Percentiles rank a stretch among this genome's conserved stretches.
phyloP scores from a whole-genome alignment of 257 asterid genomes.

The Prunella vulgaris region DNA sequence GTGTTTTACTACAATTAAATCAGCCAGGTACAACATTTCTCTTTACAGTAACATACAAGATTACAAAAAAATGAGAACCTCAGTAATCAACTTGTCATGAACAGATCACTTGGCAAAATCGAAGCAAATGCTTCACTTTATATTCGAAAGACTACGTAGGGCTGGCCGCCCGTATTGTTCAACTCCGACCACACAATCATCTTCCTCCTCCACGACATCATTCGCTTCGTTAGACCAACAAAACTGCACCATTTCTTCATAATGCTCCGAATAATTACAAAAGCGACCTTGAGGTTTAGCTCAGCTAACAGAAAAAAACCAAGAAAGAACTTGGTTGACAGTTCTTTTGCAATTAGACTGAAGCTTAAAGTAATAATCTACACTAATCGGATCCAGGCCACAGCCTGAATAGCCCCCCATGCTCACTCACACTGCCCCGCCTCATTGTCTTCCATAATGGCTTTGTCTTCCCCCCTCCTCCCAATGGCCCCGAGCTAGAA shows the following conservation, averaged over 20 bases:
- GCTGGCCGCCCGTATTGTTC: too few species aligned
- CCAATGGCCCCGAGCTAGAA: constrained; percentile 76
- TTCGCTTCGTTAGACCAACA: neutral
- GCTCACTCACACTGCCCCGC: constrained; percentile 75
- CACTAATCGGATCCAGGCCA: constrained; percentile 63
- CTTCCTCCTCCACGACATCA: neutral
- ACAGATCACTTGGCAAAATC: too few species aligned
- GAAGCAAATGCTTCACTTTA: neutral
- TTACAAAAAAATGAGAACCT: neutral
- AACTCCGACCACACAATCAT: neutral
- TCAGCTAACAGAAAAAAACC: too few species aligned
- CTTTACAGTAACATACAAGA: neutral
- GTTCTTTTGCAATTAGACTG: too few species aligned
- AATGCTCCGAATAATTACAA: neutral
- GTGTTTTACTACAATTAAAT: neutral
- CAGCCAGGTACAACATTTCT: neutral
- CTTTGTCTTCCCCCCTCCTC: constrained; percentile 40
- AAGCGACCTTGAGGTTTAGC: neutral
- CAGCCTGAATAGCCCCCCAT: constrained; percentile 39
- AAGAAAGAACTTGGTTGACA: too few species aligned
- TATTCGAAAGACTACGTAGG: neutral
- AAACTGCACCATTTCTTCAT: neutral
- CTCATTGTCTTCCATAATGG: constrained; percentile 65
- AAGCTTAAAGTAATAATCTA: neutral
- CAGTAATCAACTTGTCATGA: neutral